Base-by-base conservation (phyloP, 129 eudicot genomes). In the Tagetes erecta region DNA sequence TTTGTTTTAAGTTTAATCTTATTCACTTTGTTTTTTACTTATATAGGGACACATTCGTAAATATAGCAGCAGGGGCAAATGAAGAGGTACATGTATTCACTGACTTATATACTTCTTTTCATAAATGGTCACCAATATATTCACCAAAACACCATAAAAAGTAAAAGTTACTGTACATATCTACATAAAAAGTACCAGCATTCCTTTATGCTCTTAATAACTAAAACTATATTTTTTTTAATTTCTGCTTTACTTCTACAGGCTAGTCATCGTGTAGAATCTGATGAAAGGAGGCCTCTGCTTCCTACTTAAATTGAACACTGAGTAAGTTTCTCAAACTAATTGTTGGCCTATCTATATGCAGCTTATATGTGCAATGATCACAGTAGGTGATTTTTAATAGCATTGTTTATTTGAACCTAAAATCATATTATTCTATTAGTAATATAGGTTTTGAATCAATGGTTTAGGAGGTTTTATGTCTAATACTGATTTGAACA, bases 11-110 rank as follows among this genome's bases (percentile, higher is more conserved):
- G 40, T 44, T 8, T 68, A 9, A 56, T 51, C 40, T 52, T 60
- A 75, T 36, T 75, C 41, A 35, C 62, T 20, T 67, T 60, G 2
- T 51, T n/a, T 45, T 56, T 62, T 38, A n/a, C n/a, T n/a, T n/a
- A n/a, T n/a, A n/a, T n/a, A 86, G 80, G 77, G 97, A 91, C 52
- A 73, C 73, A 52, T 91, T 94, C 55, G 78, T 95, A 71, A 77
- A 91, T 74, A 95, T 95, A 83, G 86, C 99, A 73, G 96, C 97
- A 11, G 97, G 96, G 73, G 99, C 97, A 47, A 87, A 88, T 81
- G 97, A 86, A 67, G 99, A 91, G 91, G 97, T 95, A 70, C 9
- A 68, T 6, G 35, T 76, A 12, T 31, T 66, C 35, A 44, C 0
- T 44, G 41, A 72, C 74, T 44, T 74, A 57, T 77, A 14, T 56